A percentile compares a stretch with the other conserved stretches of the same genome.
Conservation (phyloP, 2,329 filamentous ascomycete genomes). For the Phaeosphaeriaceae sp. region DNA sequence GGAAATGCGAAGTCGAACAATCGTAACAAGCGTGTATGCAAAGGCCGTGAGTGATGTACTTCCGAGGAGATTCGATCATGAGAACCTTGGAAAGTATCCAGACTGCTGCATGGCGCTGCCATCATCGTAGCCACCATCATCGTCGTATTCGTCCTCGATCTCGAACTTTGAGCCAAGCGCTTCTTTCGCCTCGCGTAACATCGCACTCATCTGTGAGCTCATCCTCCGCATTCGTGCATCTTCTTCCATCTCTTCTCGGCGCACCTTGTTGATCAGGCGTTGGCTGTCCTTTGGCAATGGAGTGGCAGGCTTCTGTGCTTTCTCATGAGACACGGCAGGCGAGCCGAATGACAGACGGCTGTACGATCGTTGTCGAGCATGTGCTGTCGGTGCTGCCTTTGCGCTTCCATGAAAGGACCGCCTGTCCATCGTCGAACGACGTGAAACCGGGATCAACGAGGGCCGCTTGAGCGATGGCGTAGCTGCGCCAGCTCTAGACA, state of each 20-base stretch:
- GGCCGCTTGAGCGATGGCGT: slow-evolving; percentile 35
- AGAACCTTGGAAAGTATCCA: slow-evolving; percentile 8
- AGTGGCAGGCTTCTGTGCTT: slow-evolving; percentile 27
- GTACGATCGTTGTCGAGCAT: slow-evolving; percentile 31
- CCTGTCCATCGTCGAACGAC: slow-evolving; percentile 45
- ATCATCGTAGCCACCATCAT: slow-evolving; percentile 14
- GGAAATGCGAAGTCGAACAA: not conserved
- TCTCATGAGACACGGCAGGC: slow-evolving; percentile 30
- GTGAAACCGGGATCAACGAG: slow-evolving; percentile 55
- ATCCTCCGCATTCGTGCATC: slow-evolving; percentile 82
- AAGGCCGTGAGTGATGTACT: not conserved
- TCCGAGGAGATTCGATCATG: not conserved
- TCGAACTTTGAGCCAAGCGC: slow-evolving; percentile 70
- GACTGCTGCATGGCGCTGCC: slow-evolving; percentile 7
- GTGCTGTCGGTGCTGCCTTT: slow-evolving; percentile 15
- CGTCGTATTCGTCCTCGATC: slow-evolving; percentile 43
- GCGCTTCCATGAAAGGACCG: slow-evolving; percentile 26
- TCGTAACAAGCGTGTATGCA: not conserved
- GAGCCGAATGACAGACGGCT: slow-evolving; percentile 44
- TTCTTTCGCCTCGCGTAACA: slow-evolving; percentile 89
- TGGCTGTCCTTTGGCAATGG: slow-evolving; percentile 71
- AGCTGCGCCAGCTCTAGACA: slow-evolving; percentile 26
- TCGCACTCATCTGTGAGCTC: slow-evolving; percentile 79
- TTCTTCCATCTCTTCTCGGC: slow-evolving; percentile 77
- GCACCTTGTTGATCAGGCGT: slow-evolving; percentile 73